Percentiles rank a stretch among this genome's conserved stretches.
phyloP scores from a whole-genome alignment of 495 filamentous ascomycete genomes.

The Aspergillus conjunctus region DNA sequence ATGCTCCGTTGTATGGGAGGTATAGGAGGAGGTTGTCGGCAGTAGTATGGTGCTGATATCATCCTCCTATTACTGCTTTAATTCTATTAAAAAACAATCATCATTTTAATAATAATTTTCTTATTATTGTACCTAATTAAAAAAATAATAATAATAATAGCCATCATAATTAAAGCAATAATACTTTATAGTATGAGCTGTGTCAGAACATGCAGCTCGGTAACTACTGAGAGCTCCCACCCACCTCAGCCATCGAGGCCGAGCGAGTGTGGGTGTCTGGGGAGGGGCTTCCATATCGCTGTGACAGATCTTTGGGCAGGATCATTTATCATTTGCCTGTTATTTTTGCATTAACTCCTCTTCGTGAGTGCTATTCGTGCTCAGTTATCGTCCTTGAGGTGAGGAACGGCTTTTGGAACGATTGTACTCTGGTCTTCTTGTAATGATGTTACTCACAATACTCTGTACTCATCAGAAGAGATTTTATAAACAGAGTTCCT shows the following conservation, averaged over 20 bases:
- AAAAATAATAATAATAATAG: not conserved
- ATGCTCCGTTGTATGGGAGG: conserved; percentile 4
- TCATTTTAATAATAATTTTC: conserved; percentile 13
- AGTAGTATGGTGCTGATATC: conserved; percentile 1
- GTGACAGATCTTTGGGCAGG: conserved; percentile 18
- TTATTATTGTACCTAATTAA: conserved; percentile 1
- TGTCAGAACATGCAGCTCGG: conserved; percentile 23
- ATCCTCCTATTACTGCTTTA: conserved; percentile 1
- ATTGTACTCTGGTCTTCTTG: conserved; percentile 5
- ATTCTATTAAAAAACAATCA: conserved; percentile 3
- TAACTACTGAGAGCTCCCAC: conserved; percentile 15
- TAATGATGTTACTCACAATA: not conserved
- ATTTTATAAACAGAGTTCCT: conserved; percentile 15
- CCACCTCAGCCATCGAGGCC: not conserved
- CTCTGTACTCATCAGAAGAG: not conserved
- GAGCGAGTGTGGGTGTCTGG: conserved; percentile 12
- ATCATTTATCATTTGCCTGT: conserved; percentile 11
- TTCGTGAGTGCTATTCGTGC: conserved; percentile 2
- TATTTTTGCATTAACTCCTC: conserved; percentile 12
- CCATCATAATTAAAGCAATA: conserved; percentile 6
- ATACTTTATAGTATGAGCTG: conserved; percentile 13
- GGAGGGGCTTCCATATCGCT: conserved; percentile 6
- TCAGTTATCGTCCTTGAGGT: not conserved
- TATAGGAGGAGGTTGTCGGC: conserved; percentile 1
- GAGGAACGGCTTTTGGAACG: not conserved